Evolutionary conservation across 768 basidiomycete genomes (phyloP).

Genomic region (Tulasnella sp.): DNA sequence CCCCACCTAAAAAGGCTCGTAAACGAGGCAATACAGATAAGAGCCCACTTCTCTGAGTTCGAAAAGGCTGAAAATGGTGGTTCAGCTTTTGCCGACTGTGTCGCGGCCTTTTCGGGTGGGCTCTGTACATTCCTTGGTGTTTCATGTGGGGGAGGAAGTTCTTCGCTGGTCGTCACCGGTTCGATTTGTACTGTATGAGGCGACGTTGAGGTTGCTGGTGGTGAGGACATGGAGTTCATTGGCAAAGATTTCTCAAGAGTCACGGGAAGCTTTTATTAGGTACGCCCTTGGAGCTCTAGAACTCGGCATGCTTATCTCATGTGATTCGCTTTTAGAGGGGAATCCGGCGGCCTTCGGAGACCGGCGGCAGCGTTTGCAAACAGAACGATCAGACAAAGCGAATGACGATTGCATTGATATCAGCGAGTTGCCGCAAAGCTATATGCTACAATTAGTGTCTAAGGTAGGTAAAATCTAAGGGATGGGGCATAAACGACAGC

Average conservation of each 20-base stretch:
- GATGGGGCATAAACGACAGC: background rate
- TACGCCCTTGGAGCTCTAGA: background rate
- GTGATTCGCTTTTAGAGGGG: background rate
- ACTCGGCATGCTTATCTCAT: background rate
- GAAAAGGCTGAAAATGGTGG: conserved; percentile 9
- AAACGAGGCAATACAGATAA: conserved; percentile 14
- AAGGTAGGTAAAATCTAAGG: background rate
- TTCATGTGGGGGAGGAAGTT: background rate
- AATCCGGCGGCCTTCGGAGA: no score
- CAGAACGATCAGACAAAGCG: background rate
- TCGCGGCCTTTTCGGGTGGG: background rate
- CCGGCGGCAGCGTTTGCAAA: background rate
- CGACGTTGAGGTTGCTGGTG: background rate
- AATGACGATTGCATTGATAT: background rate
- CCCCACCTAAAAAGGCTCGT: conserved; percentile 8
- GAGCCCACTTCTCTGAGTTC: conserved; percentile 18
- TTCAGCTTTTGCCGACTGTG: background rate
- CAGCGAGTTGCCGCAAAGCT: background rate
- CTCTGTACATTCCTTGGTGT: background rate
- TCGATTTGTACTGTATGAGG: background rate
- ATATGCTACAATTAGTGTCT: background rate
- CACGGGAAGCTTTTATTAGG: background rate
- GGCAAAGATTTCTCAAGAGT: background rate
- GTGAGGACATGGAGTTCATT: background rate
- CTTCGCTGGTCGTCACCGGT: background rate